Evolutionary conservation across 2,329 filamentous ascomycete species (phyloP).

Genomic region (Pseudocercospora vitis): DNA sequence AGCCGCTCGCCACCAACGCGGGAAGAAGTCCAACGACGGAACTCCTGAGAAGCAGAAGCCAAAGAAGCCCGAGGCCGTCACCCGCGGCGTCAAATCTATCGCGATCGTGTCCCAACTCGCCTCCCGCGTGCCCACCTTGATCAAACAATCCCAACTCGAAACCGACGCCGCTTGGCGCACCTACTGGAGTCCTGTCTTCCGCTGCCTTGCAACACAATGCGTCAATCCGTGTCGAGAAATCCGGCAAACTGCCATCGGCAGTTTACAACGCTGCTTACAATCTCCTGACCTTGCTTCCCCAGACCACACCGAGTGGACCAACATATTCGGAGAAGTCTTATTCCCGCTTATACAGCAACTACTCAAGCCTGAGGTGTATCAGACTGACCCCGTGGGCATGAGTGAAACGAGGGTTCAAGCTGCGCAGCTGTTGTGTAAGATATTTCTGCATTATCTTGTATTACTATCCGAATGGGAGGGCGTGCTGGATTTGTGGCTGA

Average conservation of each 20-base stretch:
- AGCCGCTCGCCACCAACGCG: slow-evolving; percentile 42
- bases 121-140: slow-evolving; percentile 76
- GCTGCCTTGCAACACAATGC: slow-evolving; percentile 83
- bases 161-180: slow-evolving; percentile 77
- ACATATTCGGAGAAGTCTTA: slow-evolving; percentile 89
- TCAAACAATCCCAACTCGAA: slow-evolving; percentile 90
- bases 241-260: slow-evolving; percentile 81
- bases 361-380: slow-evolving; percentile 91
- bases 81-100: slow-evolving; percentile 77
- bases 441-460: slow-evolving; percentile 91
- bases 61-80: slow-evolving; percentile 70
- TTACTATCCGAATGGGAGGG: slow-evolving; percentile 81
- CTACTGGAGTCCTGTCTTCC: slow-evolving; percentile 95
- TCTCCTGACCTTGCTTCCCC: slow-evolving; percentile 80
- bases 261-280: slow-evolving; percentile 79
- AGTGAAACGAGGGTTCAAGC: slow-evolving; percentile 90
- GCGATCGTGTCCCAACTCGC: slow-evolving; percentile 80
- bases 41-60: slow-evolving; percentile 28
- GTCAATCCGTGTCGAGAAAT: slow-evolving; percentile 93
- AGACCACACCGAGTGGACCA: slow-evolving; percentile 82
- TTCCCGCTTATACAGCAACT: slow-evolving; percentile 87
- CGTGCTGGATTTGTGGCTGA: slow-evolving; percentile 87
- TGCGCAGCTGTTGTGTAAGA: slow-evolving; percentile 87
- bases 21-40: slow-evolving; percentile 22
- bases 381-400: slow-evolving; percentile 88